A percentile compares a stretch with the other conserved stretches of the same genome.
These are phyloP conservation scores for Polygonum aviculare DNA, from an alignment of 148 eudicot genomes.

Conservation along the genomic window DNA sequence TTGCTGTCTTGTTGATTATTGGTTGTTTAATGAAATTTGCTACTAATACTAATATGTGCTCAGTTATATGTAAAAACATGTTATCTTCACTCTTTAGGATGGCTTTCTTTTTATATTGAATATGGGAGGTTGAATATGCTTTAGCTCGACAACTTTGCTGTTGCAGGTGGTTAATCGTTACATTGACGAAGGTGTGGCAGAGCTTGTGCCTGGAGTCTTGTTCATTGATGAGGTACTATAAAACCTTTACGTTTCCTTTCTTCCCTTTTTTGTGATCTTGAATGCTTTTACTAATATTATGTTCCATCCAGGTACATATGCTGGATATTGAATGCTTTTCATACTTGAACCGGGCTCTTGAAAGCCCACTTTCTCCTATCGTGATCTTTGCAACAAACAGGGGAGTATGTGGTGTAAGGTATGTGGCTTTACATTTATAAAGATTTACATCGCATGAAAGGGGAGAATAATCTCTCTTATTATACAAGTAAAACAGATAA, in stretches of 20 bases:
- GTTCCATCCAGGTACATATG: slow-evolving; percentile 72
- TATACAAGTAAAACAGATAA: not conserved
- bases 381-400: slow-evolving; percentile 96
- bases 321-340: slow-evolving; percentile 98
- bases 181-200: slow-evolving; percentile 93
- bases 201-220: slow-evolving; percentile 93
- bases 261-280: not conserved
- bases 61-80: not conserved
- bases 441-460: not conserved
- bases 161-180: slow-evolving; percentile 89
- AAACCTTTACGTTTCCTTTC: slow-evolving; percentile 4
- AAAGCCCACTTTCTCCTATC: slow-evolving; percentile 88
- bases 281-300: not conserved
- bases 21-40: not conserved
- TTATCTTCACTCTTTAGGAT: too few relatives aligned
- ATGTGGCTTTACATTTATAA: not conserved
- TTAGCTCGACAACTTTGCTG: not conserved
- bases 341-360: slow-evolving; percentile 86
- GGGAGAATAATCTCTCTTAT: not conserved
- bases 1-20: not conserved
- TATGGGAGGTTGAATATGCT: too few relatives aligned
- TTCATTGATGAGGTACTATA: slow-evolving; percentile 87
- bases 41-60: not conserved
- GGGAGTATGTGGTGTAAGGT: slow-evolving; percentile 94
- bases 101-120: too few relatives aligned